Base-by-base conservation (phyloP, 306 rosid species). In the Trifolium fragiferum region DNA sequence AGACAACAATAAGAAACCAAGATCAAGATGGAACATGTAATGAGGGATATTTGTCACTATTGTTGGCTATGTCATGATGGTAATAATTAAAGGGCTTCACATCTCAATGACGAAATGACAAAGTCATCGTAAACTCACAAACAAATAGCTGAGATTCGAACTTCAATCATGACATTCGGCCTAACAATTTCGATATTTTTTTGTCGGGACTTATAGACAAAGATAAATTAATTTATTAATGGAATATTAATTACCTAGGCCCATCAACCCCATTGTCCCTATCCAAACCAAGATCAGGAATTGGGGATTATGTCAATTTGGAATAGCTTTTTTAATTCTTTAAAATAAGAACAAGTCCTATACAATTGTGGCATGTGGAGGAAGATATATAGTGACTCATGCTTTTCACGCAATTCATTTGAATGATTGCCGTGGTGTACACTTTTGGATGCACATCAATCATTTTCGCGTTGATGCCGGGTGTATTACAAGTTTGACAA, bases 401-500 rank as follows among this genome's bases (percentile, higher is more conserved):
- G 21, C 37, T 25, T 7, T 50, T 38, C 8, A 47, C 71, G 59
- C 60, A 70, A 38, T 15, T 65, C 10, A 46, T 65, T 64, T 79
- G 81, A 61, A 66, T 51, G 50, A 10, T 62, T 78, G 60, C 41
- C 16, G 12, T 63, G 68, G 77, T 73, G 58, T 70, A 50, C 72
- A 18, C 32, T 53, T 37, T 72, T 49, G 57, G 78, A 33, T 59
- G 2, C 64, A 65, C 19, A 43, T 69, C 84, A 68, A 68, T 80
- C 70, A 62, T 69, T 80, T 74, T 80, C 59, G 41, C 20, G 50
- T 68, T 79, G 75, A 74, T 80, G 32, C 72, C 46, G 59, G 65
- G 70, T 50, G 47, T 46, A 58, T 73, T 58, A 20, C 1, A 40
- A 73, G n/a, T 47, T 57, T 73, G 53, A 16, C 60, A 44, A 66